Conservation (phyloP, 345 rosid genomes). For the Syzygium jambos region DNA sequence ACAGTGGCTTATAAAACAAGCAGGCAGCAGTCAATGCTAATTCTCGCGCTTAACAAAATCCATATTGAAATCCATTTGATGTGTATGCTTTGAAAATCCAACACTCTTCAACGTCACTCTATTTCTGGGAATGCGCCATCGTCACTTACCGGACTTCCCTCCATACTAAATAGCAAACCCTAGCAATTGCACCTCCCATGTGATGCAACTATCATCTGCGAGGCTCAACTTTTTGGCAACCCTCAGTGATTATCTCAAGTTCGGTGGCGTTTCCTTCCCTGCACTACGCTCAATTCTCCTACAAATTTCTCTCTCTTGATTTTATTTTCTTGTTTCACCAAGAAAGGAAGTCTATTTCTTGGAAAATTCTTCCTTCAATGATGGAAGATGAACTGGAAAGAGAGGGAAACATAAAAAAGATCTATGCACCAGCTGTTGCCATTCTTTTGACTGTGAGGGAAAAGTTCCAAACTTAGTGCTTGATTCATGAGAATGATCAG, state of each 20-base stretch:
- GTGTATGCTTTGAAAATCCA: neutral
- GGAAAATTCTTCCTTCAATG: neutral
- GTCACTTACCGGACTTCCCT: neutral
- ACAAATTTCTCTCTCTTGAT: neutral
- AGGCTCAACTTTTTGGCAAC: neutral
- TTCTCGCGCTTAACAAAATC: no score
- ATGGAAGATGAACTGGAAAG: neutral
- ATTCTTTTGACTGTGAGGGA: neutral
- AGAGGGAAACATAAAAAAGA: neutral
- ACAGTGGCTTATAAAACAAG: no score
- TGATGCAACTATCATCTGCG: neutral
- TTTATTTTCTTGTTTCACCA: neutral
- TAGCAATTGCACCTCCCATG: neutral
- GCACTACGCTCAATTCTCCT: neutral
- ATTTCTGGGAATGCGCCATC: neutral
- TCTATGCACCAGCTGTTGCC: neutral
- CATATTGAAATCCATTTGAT: no score
- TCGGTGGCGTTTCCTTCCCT: neutral
- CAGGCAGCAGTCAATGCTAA: no score
- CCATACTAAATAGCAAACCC: neutral
- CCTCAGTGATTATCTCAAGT: neutral
- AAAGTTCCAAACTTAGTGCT: neutral
- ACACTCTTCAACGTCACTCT: neutral
- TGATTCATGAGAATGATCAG: neutral
- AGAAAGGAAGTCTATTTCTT: neutral